Base-by-base conservation (phyloP, 148 eudicot genomes). In the Camellia lanceoleosa region DNA sequence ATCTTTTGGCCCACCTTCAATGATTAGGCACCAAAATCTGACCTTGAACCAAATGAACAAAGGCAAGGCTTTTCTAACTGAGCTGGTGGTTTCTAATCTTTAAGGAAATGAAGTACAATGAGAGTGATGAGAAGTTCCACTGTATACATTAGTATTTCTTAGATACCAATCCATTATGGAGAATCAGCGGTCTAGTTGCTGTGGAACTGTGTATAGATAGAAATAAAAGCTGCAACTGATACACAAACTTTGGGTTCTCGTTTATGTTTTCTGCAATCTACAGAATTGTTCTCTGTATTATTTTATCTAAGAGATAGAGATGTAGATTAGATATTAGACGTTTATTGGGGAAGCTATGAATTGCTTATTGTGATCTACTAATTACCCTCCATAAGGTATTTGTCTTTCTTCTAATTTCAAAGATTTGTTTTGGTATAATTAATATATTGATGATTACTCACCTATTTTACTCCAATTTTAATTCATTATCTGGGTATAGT, bases 1-100 rank as follows among this genome's bases (percentile, higher is more conserved):
- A 72, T 72, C 75, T 72, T 72, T 72, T 71, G 55, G 41, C 20
- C 59, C 23, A 49, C 41, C 61, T 69, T 30, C 43, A 52, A 52
- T 54, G 76, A 14, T 2, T 15, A n/a, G 54, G 12, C 41, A 19
- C 7, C 38, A 0, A n/a, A 47, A 49, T 13, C 38, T 70, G 73
- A 47, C 6, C 73, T 47, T 47, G 14, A 30, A 4, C 30, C n/a
- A 70, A 30, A 47, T 70, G 23, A 1, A 70, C 23, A 2, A 10
- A 69, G 54, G 73, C 16, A 43, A 2, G 73, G 13, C 38, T 30
- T 70, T 70, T 70, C 47, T n/a, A 13, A 46, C 3, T 8, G 38
- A 47, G 56, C 38, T 18, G 73, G 73, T 47, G 20, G 64, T 60
- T 20, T 23, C 41, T 64, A 4, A 10, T 64, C 41, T 23, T 18